phyloP scores from a whole-genome alignment of 176 grass and related monocot genomes.

The Musa troglodytarum region DNA sequence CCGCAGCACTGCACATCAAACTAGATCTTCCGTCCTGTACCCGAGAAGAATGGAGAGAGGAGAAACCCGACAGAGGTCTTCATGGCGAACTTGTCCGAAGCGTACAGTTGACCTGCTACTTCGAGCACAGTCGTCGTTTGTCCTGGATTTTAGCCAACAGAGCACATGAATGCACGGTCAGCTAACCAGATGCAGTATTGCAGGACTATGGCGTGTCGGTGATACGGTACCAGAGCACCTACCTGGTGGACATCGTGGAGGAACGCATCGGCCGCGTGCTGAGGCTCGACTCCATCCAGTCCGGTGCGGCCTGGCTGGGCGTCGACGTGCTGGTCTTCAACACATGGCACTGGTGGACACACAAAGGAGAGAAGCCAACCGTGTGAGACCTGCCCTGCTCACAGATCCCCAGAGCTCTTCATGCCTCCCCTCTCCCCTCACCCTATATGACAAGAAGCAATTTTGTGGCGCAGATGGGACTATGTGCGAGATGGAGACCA shows the following conservation, averaged over 20 bases:
- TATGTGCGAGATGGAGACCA: constrained; percentile 57
- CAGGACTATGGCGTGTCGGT: constrained; percentile 74
- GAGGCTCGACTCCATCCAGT: constrained; percentile 62
- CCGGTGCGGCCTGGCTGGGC: constrained; percentile 60
- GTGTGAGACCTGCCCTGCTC: constrained; percentile 22
- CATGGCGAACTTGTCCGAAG: no score
- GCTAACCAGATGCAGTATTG: not conserved
- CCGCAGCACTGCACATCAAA: not conserved
- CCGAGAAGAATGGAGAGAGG: not conserved
- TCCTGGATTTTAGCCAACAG: not conserved
- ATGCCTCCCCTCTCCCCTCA: not conserved
- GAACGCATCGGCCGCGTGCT: constrained; percentile 65
- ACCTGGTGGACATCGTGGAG: constrained; percentile 75
- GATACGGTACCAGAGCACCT: constrained; percentile 66
- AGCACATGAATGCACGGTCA: not conserved
- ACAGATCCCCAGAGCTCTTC: not conserved
- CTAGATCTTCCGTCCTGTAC: not conserved
- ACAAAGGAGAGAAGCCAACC: constrained; percentile 79
- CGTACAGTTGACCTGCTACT: no score
- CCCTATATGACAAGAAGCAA: not conserved
- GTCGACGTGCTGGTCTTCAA: constrained; percentile 76
- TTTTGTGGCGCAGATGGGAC: constrained; percentile 57
- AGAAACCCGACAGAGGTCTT: not conserved
- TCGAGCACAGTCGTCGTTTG: no score
- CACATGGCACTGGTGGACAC: constrained; percentile 98